These are phyloP conservation scores for Trichoderma sp. DNA, from an alignment of 2,329 filamentous ascomycete species.

Conservation along the genomic window DNA sequence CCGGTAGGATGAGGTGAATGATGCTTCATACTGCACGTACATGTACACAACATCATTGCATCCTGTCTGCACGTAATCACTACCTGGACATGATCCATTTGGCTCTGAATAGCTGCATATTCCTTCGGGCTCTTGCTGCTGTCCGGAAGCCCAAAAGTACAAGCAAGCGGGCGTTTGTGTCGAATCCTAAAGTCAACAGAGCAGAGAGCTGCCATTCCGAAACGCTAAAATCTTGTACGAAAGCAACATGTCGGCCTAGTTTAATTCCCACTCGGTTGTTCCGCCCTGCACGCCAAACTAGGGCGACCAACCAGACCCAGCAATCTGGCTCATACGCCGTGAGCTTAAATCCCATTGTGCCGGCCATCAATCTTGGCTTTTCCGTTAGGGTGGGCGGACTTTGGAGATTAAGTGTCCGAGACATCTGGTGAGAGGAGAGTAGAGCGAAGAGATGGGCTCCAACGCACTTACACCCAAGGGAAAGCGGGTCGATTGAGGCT, in stretches of 20 bases:
- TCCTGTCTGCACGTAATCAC: not conserved
- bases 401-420: conserved; percentile 24
- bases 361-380: not conserved
- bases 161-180: not conserved
- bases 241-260: not conserved
- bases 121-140: not conserved
- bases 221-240: not conserved
- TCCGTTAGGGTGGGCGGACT: not conserved
- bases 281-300: conserved; percentile 1
- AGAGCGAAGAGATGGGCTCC: not conserved
- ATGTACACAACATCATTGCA: not conserved
- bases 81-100: not conserved
- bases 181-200: not conserved
- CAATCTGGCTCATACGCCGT: conserved; percentile 21
- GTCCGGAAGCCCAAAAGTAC: not conserved
- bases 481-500: conserved; percentile 7
- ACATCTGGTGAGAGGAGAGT: not conserved
- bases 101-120: conserved; percentile 17
- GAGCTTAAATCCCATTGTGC: conserved; percentile 20
- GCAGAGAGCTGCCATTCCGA: not conserved
- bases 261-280: conserved; percentile 12
- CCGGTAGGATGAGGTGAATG: not conserved
- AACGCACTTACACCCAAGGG: conserved; percentile 11
- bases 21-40: not conserved
- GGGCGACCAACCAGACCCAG: conserved; percentile 20